A percentile compares a stretch with the other conserved stretches of the same genome.
Conservation (phyloP, 805 yeast genomes). For the Schwanniomyces occidentalis region DNA sequence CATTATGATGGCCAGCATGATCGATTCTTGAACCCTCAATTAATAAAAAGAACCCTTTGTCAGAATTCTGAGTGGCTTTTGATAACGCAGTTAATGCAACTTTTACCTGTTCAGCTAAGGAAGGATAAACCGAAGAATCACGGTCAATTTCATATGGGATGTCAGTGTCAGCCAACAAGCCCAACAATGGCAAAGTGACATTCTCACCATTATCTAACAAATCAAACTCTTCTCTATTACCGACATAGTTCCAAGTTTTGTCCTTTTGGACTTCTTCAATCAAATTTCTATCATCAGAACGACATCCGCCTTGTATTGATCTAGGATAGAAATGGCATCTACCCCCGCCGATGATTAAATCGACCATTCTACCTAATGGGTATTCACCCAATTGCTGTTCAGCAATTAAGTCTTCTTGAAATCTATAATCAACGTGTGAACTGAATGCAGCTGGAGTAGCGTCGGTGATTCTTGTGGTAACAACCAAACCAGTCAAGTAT, state of each 20-base stretch:
- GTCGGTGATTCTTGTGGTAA: constrained; percentile 88
- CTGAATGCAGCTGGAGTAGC: constrained; percentile 94
- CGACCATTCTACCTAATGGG: constrained; percentile 77
- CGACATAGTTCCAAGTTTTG: constrained; percentile 65
- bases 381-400: constrained; percentile 82
- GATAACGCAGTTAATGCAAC: constrained; percentile 72
- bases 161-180: constrained; percentile 71
- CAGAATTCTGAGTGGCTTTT: constrained; percentile 67
- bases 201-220: constrained; percentile 52
- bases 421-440: constrained; percentile 73
- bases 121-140: constrained; percentile 59
- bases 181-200: constrained; percentile 74
- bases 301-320: constrained; percentile 55
- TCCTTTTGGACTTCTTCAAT: constrained; percentile 57
- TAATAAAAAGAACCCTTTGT: constrained; percentile 80
- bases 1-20: constrained; percentile 93
- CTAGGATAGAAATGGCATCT: constrained; percentile 75
- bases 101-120: constrained; percentile 73
- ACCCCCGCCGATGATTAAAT: constrained; percentile 89
- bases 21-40: constrained; percentile 94
- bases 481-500: constrained; percentile 84
- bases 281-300: constrained; percentile 69
- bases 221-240: constrained; percentile 61
- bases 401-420: constrained; percentile 83
- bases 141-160: constrained; percentile 87